Evolutionary conservation across 2,329 filamentous ascomycete species (phyloP), one percentile per base, ranked within the genome.

Genomic region (Cercospora beticola): DNA sequence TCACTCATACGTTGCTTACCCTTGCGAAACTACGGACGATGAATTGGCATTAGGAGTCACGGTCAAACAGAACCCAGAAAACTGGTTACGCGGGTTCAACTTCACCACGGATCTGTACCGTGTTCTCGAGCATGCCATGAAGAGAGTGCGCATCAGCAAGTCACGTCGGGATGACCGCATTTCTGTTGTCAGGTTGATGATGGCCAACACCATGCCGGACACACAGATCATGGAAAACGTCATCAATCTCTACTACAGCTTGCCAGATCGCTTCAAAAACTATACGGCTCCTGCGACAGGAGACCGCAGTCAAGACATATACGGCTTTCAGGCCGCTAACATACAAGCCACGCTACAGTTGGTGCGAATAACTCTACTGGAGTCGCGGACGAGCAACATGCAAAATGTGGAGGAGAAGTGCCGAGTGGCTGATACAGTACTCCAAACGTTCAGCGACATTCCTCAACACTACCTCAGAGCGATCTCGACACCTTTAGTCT

Each of bases 61-160:
- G 14, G 67, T 67, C 12, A 67, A 70, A 5, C 59, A 66, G n/a
- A 67, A 75, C 33, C 67, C 71, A 65, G 74, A 71, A 23, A 79
- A 78, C 66, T 88, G 86, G 86, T 76, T 88, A 7, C 80, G 81
- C 52, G 86, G 86, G 18, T 87, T 84, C 85, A 88, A 87, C 74
- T 87, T 86, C 67, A 85, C 82, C 6, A 86, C 84, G 0, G 85
- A 87, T 72, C 76, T 88, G 0, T 88, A 87, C 72, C 82, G 85
- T 5, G 80, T 87, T 8, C 76, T 88, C 16, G 86, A 88, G 72
- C 85, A 88, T 70, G 82, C 82, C 10, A 74, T 81, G 1, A 75
- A 72, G 46, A 70, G 73, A 30, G 65, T 76, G 58, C 70, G 73
- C 31, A 61, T 73, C 28, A 72, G 68, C 36, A 64, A 70, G 26